phyloP scores from a whole-genome alignment of 768 basidiomycete species.

The Candolleomyces eurysporus region DNA sequence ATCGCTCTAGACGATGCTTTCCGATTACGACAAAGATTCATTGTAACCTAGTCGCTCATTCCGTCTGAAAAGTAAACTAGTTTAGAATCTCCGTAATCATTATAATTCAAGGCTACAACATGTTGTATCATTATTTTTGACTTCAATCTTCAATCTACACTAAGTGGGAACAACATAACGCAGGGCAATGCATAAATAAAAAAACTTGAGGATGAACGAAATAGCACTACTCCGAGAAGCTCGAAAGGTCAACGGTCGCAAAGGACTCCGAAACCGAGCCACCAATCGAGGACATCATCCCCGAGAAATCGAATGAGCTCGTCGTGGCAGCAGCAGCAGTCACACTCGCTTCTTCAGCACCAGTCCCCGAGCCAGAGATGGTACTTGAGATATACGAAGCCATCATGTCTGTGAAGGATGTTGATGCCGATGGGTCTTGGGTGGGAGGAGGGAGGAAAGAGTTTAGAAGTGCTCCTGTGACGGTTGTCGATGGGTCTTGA shows the following conservation, averaged over 20 bases:
- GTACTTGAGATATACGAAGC: neutral
- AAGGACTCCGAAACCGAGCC: neutral
- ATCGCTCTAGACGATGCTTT: too few relatives aligned
- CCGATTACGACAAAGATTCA: neutral
- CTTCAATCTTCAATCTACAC: neutral
- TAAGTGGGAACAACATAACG: neutral
- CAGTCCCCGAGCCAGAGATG: neutral
- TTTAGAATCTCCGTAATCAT: neutral
- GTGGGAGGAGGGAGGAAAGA: too few relatives aligned
- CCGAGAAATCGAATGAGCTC: neutral
- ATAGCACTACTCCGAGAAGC: neutral
- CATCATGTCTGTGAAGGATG: neutral
- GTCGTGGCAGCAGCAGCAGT: neutral
- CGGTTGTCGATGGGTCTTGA: too few relatives aligned
- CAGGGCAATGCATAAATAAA: neutral
- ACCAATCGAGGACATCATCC: neutral
- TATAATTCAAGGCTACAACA: neutral
- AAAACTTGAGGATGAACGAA: too few relatives aligned
- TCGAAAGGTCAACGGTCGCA: neutral
- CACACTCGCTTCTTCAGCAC: neutral
- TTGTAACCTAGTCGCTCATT: neutral
- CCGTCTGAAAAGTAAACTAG: constrained; percentile 2
- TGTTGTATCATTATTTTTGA: neutral
- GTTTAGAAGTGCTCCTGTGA: too few relatives aligned
- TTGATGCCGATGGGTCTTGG: neutral